Percentiles rank a stretch among this genome's conserved stretches.
phyloP scores from a whole-genome alignment of 2,329 filamentous ascomycete species.

The Colletotrichum eleusines region DNA sequence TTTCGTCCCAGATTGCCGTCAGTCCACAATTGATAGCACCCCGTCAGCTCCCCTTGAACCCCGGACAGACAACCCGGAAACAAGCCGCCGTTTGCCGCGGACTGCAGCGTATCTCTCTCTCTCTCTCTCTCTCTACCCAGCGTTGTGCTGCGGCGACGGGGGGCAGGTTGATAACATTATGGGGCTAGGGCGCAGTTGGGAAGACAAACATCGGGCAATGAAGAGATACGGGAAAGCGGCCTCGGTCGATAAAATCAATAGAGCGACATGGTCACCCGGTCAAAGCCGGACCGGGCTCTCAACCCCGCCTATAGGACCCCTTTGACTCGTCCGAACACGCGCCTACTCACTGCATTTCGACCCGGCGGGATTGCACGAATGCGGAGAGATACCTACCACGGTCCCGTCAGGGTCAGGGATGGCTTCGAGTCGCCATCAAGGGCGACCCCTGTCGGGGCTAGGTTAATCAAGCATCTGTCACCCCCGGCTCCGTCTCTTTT shows the following conservation, averaged over 20 bases:
- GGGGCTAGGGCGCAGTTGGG: background rate
- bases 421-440: constrained; percentile 28
- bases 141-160: background rate
- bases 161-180: constrained; percentile 6
- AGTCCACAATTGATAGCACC: constrained; percentile 39
- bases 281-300: constrained; percentile 31
- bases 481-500: constrained; percentile 7
- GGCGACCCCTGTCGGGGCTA: constrained; percentile 13
- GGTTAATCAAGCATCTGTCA: constrained; percentile 1
- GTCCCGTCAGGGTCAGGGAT: background rate
- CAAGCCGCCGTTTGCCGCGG: constrained; percentile 18
- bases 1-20: constrained; percentile 18
- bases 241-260: constrained; percentile 24
- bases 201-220: background rate
- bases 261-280: constrained; percentile 16
- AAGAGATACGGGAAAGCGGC: constrained; percentile 14
- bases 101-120: too few relatives aligned
- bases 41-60: background rate
- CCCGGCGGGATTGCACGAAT: background rate
- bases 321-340: background rate
- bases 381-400: constrained; percentile 29
- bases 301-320: constrained; percentile 23
- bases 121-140: too few relatives aligned
- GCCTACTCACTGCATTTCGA: constrained; percentile 12
- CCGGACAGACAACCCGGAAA: constrained; percentile 3